These are phyloP conservation scores for Arthrocladium fulminans DNA, from an alignment of 2,329 filamentous ascomycete genomes.

Conservation along the genomic window DNA sequence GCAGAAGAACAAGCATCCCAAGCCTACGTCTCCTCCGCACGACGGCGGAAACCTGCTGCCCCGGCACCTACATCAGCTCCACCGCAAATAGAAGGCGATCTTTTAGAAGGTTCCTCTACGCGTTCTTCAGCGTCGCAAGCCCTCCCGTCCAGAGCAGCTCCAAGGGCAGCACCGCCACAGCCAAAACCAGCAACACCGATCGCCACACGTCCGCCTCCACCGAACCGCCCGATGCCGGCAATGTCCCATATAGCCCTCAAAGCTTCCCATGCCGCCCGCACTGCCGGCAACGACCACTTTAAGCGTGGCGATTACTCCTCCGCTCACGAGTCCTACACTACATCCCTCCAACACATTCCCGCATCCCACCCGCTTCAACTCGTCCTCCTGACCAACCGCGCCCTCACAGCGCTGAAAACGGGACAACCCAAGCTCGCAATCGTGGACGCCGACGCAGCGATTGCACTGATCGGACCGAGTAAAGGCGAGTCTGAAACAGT, in stretches of 20 bases:
- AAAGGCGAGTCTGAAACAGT: conserved; percentile 76
- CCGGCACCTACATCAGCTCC: conserved; percentile 36
- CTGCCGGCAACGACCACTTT: conserved; percentile 77
- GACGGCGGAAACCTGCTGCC: conserved; percentile 60
- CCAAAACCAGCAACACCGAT: conserved; percentile 37
- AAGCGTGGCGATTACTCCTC: conserved; percentile 87
- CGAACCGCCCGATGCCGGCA: conserved; percentile 48
- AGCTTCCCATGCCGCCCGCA: conserved; percentile 67
- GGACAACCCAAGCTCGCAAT: conserved; percentile 85
- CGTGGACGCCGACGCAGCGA: conserved; percentile 69
- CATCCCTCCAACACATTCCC: conserved; percentile 66
- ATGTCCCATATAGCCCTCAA: conserved; percentile 62
- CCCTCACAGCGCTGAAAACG: conserved; percentile 81
- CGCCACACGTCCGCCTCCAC: conserved; percentile 38
- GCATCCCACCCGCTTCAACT: conserved; percentile 73
- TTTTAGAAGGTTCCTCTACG: conserved; percentile 46
- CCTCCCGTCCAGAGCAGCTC: conserved; percentile 27
- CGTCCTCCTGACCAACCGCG: conserved; percentile 82
- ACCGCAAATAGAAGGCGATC: conserved; percentile 51
- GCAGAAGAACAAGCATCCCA: conserved; percentile 73
- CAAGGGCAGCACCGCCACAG: conserved; percentile 28
- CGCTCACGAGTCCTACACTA: conserved; percentile 73
- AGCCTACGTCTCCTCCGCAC: conserved; percentile 77
- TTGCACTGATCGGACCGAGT: conserved; percentile 68
- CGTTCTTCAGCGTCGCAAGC: conserved; percentile 17